Evolutionary conservation across 345 rosid genomes (phyloP), one percentile per base, ranked within the genome.

Genomic region (Salix purpurea): DNA sequence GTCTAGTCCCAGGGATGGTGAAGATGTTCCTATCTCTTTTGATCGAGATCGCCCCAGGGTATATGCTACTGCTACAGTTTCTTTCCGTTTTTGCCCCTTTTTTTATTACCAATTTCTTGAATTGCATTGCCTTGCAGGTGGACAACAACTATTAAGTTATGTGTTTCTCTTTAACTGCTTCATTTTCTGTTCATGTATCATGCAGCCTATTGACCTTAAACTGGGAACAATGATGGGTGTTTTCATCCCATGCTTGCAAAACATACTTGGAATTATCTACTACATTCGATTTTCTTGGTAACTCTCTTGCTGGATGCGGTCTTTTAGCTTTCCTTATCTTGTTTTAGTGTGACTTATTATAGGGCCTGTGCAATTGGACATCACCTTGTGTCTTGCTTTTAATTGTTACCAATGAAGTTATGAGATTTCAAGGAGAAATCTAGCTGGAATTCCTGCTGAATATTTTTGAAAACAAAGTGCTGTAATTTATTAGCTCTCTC

Each of bases 201-300:
- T 88, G 91, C 94, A 96, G 98, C 81, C 85, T 69, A 76, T 81
- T 69, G 92, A 85, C 65, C 78, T 87, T 78, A 94, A 96, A 90
- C 74, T 94, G 87, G 97, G 98, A 46, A 96, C 99, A 37, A 44
- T 96, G 97, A 96, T 96, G 98, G 99, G 99, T 75, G 99, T 96
- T 71, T 96, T 96, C 67, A 84, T 96, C 70, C 99, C 99, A 34
- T 96, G 99, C 88, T 80, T 96, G 87, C 99, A 96, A 86, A 96
- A 90, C 87, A 96, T 96, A 76, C 81, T 96, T 86, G 99, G 99
- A 85, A 94, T 96, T 83, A 96, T 96, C 79, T 94, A 91, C 90
- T 96, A 94, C 79, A 96, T 96, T 84, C 97, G 98, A 23, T 96
- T 96, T 82, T 83, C 99, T 76, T 96, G 99, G 99, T 96, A 91